phyloP scores from a whole-genome alignment of 2,329 filamentous ascomycete genomes.

The Xylariomycetidae sp. region DNA sequence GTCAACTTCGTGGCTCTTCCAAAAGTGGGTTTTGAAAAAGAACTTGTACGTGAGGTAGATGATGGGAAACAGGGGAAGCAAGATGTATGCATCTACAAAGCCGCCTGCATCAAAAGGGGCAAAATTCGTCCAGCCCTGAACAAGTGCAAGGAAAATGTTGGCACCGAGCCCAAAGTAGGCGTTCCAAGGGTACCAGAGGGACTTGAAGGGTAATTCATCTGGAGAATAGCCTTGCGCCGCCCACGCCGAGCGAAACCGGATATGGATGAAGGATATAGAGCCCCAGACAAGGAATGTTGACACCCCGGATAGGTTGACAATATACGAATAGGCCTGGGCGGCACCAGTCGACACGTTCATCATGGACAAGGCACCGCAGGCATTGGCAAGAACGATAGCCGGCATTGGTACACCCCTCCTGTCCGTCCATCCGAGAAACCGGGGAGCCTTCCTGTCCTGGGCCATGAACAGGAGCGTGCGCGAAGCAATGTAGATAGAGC shows the following conservation, averaged over 20 bases:
- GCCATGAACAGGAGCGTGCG: slow-evolving; percentile 74
- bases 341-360: slow-evolving; percentile 69
- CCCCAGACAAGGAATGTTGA: slow-evolving; percentile 71
- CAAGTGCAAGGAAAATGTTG: slow-evolving; percentile 54
- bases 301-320: slow-evolving; percentile 66
- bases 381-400: slow-evolving; percentile 64
- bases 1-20: slow-evolving; percentile 49
- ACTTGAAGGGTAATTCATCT: slow-evolving; percentile 51
- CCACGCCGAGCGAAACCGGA: slow-evolving; percentile 66
- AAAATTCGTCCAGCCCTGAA: slow-evolving; percentile 59
- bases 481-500: slow-evolving; percentile 72
- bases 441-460: slow-evolving; percentile 66
- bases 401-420: slow-evolving; percentile 55
- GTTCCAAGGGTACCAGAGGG: slow-evolving; percentile 51
- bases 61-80: slow-evolving; percentile 54
- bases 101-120: slow-evolving; percentile 52
- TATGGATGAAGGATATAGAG: slow-evolving; percentile 64
- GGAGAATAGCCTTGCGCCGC: slow-evolving; percentile 49
- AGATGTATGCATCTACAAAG: slow-evolving; percentile 62
- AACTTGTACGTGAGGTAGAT: slow-evolving; percentile 55
- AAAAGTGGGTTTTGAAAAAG: slow-evolving; percentile 46
- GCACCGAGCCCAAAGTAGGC: slow-evolving; percentile 55
- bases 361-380: slow-evolving; percentile 67
- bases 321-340: slow-evolving; percentile 60
- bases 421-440: slow-evolving; percentile 64